Evolutionary conservation across 495 filamentous ascomycete species (phyloP), one percentile per base, ranked within the genome.

Genomic region (Talaromyces adpressus): DNA sequence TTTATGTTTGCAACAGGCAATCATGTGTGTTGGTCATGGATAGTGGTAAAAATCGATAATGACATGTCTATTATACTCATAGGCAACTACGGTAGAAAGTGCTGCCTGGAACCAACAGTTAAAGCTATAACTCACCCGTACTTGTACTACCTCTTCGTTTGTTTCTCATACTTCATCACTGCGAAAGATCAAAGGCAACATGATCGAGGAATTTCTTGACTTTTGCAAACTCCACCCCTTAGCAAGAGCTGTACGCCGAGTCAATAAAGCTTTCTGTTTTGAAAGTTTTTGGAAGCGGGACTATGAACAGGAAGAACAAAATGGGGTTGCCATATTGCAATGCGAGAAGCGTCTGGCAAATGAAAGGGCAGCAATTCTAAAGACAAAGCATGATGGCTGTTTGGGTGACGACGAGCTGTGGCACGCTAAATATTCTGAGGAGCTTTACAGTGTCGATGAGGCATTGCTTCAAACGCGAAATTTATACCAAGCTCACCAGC

Each of bases 191-290:
- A n/a, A n/a, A n/a, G n/a, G 57, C 29, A 59, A 59, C 4, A 59
- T 59, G 57, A 39, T 59, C 32, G 57, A 59, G 57, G 57, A 59
- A 41, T 22, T 59, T n/a, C 7, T 59, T 41, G 57, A 41, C 16
- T 45, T 59, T 39, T 59, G 57, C 34, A 59, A 59, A 39, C 57
- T 59, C 9, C 45, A 59, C 32, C 57, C 57, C 3, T 59, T 59
- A 20, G 32, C 32, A 59, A 41, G 57, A 39, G 30, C 57, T 45
- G 32, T 59, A 59, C 57, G 57, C 32, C 1, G 8, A 45, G 9
- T 41, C 34, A 25, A 59, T 6, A 41, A 59, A 45, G 57, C n/a
- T 39, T 59, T 59, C 57, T 59, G 57, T 59, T 22, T 23, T 2
- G 57, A 59, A 41, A 4, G 9, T 0, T 16, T 39, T 41, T 59